A percentile compares a stretch with the other conserved stretches of the same genome.
phyloP scores from a whole-genome alignment of 441 rosid species.

The Pelargonium cotyledonis region DNA sequence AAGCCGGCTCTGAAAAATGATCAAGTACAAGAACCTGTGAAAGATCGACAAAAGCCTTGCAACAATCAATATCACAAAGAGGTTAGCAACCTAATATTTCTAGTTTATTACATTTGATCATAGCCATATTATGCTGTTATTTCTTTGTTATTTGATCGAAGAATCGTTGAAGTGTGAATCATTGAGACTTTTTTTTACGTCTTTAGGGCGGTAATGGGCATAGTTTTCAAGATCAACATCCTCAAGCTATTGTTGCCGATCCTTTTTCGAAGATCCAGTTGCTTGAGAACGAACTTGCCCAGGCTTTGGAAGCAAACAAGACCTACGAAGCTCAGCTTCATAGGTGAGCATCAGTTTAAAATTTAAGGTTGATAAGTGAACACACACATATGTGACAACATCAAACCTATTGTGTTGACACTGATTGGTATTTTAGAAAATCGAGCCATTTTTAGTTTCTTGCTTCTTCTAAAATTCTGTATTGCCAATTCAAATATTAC shows the following conservation, averaged over 20 bases:
- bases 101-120: not conserved
- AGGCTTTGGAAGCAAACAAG: conserved; percentile 29
- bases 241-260: conserved; percentile 20
- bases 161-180: not conserved
- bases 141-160: conserved; percentile 4
- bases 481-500: too few species aligned
- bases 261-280: conserved; percentile 32
- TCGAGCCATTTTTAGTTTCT: too few species aligned
- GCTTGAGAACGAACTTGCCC: conserved; percentile 35
- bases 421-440: too few species aligned
- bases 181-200: not conserved
- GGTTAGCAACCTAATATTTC: conserved; percentile 16
- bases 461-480: too few species aligned
- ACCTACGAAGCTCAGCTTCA: conserved; percentile 28
- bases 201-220: conserved; percentile 23
- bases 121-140: not conserved
- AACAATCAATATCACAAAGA: conserved; percentile 11
- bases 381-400: not conserved
- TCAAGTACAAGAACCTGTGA: conserved; percentile 13
- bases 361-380: not conserved
- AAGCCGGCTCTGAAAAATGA: conserved; percentile 7
- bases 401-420: not conserved
- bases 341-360: conserved; percentile 26
- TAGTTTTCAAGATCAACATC: conserved; percentile 16
- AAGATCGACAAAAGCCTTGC: conserved; percentile 11